Evolutionary conservation across 371 early-diverging fungal species (phyloP), one percentile per base, ranked within the genome.

Genomic region (Syncephalastrum monosporum): DNA sequence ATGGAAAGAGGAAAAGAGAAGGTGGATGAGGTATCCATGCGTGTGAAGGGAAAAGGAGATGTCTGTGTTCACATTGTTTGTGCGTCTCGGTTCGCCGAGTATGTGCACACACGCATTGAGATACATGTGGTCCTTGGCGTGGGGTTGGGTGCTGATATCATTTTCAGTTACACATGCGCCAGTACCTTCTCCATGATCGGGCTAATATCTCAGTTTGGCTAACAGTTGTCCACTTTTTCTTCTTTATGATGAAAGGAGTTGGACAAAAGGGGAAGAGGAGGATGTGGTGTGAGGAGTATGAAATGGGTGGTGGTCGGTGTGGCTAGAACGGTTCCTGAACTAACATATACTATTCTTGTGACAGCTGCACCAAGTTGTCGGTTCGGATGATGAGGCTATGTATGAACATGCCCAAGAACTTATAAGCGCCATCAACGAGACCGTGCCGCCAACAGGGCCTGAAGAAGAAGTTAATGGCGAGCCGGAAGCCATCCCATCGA

Each of bases 321-420:
- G 53, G 51, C 59, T 59, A 47, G 44, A 47, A 21, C 38, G 38
- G 38, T 33, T 5, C 38, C 38, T 33, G 38, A 33, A 59, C 61
- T 50, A 24, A 61, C 43, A 59, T 53, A 47, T 61, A 62, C 41
- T 54, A 42, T 46, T 47, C 42, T 27, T 64, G 5, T 64, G 51
- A n/a, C 76, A 86, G 85, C 68, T 89, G 55, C 82, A 78, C 55
- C 61, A 81, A 23, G 55, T 79, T 25, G 55, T 78, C 38, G 87
- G 78, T 33, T 82, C 78, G 27, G 89, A 90, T 51, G 90, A 91
- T 60, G 79, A 83, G 57, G 84, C 77, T 17, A 68, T 91, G 65
- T 61, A 88, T 51, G 80, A 85, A 33, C 90, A 90, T 57, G 77
- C 84, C 6, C 78, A 83, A 45, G 91, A 91, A 59, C 62, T 91